Evolutionary conservation across 176 grass and related monocot genomes (phyloP).

Genomic region (Ampelocalamus luodianensis): DNA sequence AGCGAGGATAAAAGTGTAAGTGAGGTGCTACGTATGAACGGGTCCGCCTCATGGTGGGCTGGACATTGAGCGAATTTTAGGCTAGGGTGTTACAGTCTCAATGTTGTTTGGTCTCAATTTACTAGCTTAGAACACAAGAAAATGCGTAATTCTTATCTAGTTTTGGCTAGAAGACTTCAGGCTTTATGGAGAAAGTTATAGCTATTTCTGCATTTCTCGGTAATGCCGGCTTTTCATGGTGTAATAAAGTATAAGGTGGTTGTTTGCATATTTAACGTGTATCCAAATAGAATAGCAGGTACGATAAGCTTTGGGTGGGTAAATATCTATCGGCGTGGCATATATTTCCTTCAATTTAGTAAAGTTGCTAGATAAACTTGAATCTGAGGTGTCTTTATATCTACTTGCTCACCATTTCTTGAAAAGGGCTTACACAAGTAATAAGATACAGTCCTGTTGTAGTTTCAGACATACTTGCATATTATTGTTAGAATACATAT

Average conservation of each 20-base stretch:
- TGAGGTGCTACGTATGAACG: too few relatives aligned
- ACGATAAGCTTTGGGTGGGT: slow-evolving; percentile 10
- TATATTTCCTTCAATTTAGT: slow-evolving; percentile 15
- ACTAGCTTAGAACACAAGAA: background rate
- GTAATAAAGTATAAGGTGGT: background rate
- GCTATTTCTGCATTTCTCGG: background rate
- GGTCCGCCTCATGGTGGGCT: too few relatives aligned
- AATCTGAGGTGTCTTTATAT: background rate
- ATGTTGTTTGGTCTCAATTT: background rate
- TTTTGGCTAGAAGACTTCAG: background rate
- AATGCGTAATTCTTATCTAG: background rate
- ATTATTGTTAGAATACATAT: background rate
- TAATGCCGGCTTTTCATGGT: slow-evolving; percentile 20
- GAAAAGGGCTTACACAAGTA: background rate
- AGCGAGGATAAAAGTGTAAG: too few relatives aligned
- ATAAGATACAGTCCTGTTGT: slow-evolving; percentile 2
- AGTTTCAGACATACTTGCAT: slow-evolving; percentile 13
- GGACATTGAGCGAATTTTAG: too few relatives aligned
- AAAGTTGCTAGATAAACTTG: background rate
- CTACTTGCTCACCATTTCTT: slow-evolving; percentile 4
- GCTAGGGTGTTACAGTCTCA: background rate
- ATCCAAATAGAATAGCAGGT: background rate
- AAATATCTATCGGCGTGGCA: background rate
- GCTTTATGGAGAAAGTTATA: slow-evolving; percentile 11
- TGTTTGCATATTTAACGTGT: slow-evolving; percentile 1